Evolutionary conservation across 2,329 filamentous ascomycete genomes (phyloP).

Genomic region (Verticillium dahliae): DNA sequence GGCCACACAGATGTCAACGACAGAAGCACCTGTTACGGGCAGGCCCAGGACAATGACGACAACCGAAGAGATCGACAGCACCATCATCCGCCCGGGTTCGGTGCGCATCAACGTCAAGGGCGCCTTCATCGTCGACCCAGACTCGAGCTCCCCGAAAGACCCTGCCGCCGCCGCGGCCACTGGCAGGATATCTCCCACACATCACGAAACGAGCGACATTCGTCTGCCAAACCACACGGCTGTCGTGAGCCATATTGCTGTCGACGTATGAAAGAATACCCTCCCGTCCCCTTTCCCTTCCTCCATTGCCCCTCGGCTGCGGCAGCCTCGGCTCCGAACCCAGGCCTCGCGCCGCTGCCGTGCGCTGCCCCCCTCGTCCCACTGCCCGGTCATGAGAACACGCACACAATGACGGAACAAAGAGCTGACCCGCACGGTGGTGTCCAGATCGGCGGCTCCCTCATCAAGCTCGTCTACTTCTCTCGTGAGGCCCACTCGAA

Average conservation of each 20-base stretch:
- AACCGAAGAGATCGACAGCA: constrained; percentile 51
- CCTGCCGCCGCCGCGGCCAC: constrained; percentile 23
- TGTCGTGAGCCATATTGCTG: constrained; percentile 91
- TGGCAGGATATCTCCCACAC: constrained; percentile 39
- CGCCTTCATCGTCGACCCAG: constrained; percentile 91
- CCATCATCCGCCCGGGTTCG: constrained; percentile 57
- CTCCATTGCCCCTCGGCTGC: background rate
- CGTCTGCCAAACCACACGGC: constrained; percentile 92
- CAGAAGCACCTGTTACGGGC: background rate
- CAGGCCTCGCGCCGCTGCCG: background rate
- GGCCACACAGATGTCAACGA: background rate
- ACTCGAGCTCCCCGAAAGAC: constrained; percentile 46
- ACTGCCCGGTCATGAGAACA: background rate
- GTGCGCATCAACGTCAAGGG: constrained; percentile 96
- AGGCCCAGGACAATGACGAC: background rate
- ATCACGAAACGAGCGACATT: constrained; percentile 81
- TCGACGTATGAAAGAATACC: constrained; percentile 58
- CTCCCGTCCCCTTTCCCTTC: too few species aligned
- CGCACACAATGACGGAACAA: background rate
- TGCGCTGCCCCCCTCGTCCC: too few species aligned
- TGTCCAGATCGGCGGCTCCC: constrained; percentile 80
- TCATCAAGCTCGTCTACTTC: constrained; percentile 97
- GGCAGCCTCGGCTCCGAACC: background rate
- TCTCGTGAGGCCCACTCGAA: constrained; percentile 76
- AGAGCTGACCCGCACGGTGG: constrained; percentile 1